Evolutionary conservation across 495 filamentous ascomycete genomes (phyloP), one percentile per base, ranked within the genome.

Genomic region (Sphaerosporella brunnea): DNA sequence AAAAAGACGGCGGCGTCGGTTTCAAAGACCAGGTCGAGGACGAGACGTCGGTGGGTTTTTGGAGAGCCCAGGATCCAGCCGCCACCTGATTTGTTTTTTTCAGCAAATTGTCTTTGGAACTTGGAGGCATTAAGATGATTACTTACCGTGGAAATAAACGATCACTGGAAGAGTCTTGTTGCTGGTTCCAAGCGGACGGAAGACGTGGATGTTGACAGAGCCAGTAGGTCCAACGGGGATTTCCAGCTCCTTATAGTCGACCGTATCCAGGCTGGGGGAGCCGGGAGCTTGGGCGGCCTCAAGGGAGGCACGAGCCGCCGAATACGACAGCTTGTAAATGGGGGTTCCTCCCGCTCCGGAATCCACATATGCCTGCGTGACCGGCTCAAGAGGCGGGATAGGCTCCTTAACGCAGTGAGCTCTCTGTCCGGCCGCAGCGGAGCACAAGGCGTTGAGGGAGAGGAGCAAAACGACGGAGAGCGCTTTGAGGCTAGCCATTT

Each of bases 1-100:
- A 64, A 64, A 23, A 61, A 51, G 4, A 64, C 50, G 2, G 54
- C 62, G 11, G 32, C 52, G 15, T 57, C 55, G 0, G 60, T 53
- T 19, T 51, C 45, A 4, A 41, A 2, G 2, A 56, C 42, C 3
- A 63, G 44, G n/a, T 61, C 51, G 5, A 52, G 15, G 0, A 55
- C 23, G 1, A 59, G 19, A 15, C 47, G 28, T 18, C 53, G 48
- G 35, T 61, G 48, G 1, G 19, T 49, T 4, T 50, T 49, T 1
- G 49, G 41, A 18, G 13, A 35, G 2, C 54, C 49, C 1, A 50
- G 8, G 23, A 55, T 30, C 52, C 52, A 55, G 5, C 48, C 54
- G 11, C 54, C 54, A 9, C 54, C 53, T 56, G 30, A 4, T 9
- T 32, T 18, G 13, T 13, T 32, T 32, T 32, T 5, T 5, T 32